Percentiles rank a stretch among this genome's conserved stretches.
These are phyloP conservation scores for Nitzschia inconspicua DNA, from an alignment of 108 stramenopile species.

Conservation along the genomic window DNA sequence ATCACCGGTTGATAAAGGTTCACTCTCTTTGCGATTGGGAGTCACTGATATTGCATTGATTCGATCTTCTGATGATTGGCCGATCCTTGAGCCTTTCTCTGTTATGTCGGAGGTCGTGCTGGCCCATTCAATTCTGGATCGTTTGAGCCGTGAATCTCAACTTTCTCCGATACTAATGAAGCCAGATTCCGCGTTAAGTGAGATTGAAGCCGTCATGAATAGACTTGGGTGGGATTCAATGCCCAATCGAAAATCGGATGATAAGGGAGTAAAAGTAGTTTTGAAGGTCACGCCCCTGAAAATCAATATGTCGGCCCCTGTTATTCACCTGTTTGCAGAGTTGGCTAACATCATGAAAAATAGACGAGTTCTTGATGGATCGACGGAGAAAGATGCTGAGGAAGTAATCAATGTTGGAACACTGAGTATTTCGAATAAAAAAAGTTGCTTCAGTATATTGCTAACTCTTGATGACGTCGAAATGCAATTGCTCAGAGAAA, in stretches of 20 bases:
- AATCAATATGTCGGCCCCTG: constrained; percentile 18
- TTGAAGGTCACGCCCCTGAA: constrained; percentile 22
- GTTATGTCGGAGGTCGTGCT: constrained; percentile 10
- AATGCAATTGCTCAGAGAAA: constrained; percentile 8
- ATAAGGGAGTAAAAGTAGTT: background rate
- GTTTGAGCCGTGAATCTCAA: background rate
- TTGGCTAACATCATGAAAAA: no score
- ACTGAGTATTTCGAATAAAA: no score
- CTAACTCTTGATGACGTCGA: constrained; percentile 25
- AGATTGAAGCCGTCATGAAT: constrained; percentile 17
- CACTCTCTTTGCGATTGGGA: constrained; percentile 6
- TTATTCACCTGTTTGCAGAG: constrained; percentile 12
- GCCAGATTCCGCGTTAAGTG: constrained; percentile 35
- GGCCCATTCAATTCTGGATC: background rate
- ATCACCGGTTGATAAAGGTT: background rate
- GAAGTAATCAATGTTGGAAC: background rate
- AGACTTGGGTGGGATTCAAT: constrained; percentile 20
- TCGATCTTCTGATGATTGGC: constrained; percentile 38
- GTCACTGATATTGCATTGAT: constrained; percentile 23
- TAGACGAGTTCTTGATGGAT: no score
- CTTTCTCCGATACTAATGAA: constrained; percentile 14
- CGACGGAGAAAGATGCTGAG: background rate
- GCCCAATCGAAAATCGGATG: constrained; percentile 5
- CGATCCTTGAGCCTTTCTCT: constrained; percentile 30
- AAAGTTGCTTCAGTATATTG: no score